Percentiles rank a stretch among this genome's conserved stretches.
Conservation (phyloP, 768 basidiomycete genomes). For the Mycena maculata region DNA sequence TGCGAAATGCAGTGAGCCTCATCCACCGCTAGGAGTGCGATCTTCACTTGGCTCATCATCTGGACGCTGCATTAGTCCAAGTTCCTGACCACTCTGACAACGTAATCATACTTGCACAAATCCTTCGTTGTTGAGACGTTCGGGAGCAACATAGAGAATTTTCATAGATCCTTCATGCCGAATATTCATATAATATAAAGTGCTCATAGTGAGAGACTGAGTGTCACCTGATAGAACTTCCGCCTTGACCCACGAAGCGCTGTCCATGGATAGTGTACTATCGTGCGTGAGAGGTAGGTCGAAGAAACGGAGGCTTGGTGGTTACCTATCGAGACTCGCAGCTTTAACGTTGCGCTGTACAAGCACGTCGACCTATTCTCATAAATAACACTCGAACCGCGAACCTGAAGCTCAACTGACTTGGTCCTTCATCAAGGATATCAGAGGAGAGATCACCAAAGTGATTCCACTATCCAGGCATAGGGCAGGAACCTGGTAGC, state of each 20-base stretch:
- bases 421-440: conserved; percentile 53
- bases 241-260: conserved; percentile 47
- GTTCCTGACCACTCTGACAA: too few species aligned
- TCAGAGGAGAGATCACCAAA: conserved; percentile 51
- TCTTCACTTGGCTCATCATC: conserved; percentile 56
- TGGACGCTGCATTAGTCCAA: too few species aligned
- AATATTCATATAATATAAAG: not conserved
- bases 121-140: conserved; percentile 59
- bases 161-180: conserved; percentile 48
- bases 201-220: not conserved
- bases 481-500: conserved; percentile 47
- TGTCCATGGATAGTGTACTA: conserved; percentile 48
- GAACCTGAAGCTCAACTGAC: not conserved
- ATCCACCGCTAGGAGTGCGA: conserved; percentile 61
- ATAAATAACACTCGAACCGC: not conserved
- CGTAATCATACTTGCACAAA: too few species aligned
- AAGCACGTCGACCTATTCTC: conserved; percentile 51
- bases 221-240: conserved; percentile 43
- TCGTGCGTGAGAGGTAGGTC: too few species aligned
- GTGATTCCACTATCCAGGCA: conserved; percentile 49
- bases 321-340: conserved; percentile 55
- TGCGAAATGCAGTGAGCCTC: conserved; percentile 63
- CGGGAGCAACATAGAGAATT: conserved; percentile 62
- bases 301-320: too few species aligned
- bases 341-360: conserved; percentile 48